Conservation (phyloP, 345 rosid species). For the Hibiscus mutabilis region DNA sequence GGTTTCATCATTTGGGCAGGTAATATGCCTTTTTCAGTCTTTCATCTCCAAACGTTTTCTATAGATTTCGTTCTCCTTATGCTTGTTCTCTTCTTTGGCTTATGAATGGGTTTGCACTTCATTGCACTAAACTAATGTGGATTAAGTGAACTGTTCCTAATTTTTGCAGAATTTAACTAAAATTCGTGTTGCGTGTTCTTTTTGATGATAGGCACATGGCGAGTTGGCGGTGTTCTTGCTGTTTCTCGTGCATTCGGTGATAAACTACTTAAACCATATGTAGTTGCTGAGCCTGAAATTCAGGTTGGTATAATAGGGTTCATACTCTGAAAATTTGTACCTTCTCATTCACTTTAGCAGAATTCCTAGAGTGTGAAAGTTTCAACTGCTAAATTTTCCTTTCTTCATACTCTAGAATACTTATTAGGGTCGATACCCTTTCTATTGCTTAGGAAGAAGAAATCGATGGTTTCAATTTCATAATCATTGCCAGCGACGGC, state of each 20-base stretch:
- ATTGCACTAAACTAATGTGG: not conserved
- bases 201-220: slow-evolving; percentile 35
- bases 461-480: slow-evolving; percentile 39
- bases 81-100: not conserved
- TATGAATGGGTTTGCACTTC: not conserved
- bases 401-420: not conserved
- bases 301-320: slow-evolving; percentile 28
- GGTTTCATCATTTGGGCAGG: slow-evolving; percentile 51
- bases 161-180: not conserved
- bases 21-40: slow-evolving; percentile 14
- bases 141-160: not conserved
- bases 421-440: not conserved
- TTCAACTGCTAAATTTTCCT: not conserved
- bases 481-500: slow-evolving; percentile 58
- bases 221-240: slow-evolving; percentile 46
- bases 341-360: not conserved
- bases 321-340: not conserved
- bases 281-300: slow-evolving; percentile 67
- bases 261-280: slow-evolving; percentile 47
- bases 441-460: slow-evolving; percentile 43
- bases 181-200: not conserved
- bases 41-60: not conserved
- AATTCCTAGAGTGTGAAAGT: not conserved
- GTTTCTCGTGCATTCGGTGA: slow-evolving; percentile 67
- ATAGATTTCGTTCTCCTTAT: not conserved